phyloP scores from a whole-genome alignment of 345 rosid genomes.

The Pugionium cornutum region DNA sequence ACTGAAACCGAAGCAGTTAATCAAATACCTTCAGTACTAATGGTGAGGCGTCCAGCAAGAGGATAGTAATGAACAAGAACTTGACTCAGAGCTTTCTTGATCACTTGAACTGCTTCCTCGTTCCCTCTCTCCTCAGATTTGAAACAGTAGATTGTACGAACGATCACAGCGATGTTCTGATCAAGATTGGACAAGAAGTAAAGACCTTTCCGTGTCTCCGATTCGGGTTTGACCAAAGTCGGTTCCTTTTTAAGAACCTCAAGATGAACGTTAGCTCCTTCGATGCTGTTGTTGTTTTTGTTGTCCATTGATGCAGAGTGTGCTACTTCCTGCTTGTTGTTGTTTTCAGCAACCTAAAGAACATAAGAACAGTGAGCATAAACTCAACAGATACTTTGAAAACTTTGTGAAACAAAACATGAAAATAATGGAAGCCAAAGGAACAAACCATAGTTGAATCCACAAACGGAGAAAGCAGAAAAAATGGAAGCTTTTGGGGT shows the following conservation, averaged over 20 bases:
- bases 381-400: not conserved
- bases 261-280: conserved; percentile 46
- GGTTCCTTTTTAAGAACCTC: conserved; percentile 61
- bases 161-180: conserved; percentile 78
- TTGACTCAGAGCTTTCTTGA: conserved; percentile 66
- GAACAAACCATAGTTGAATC: conserved; percentile 35
- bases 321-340: conserved; percentile 35
- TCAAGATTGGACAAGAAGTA: conserved; percentile 91
- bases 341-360: conserved; percentile 51
- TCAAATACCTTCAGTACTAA: conserved; percentile 62
- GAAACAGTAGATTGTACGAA: conserved; percentile 83
- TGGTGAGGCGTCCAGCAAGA: conserved; percentile 76
- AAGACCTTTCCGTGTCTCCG: conserved; percentile 68
- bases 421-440: not conserved
- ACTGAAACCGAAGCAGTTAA: not conserved
- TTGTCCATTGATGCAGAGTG: conserved; percentile 48
- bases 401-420: not conserved
- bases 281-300: conserved; percentile 36
- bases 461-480: not conserved
- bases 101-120: conserved; percentile 54
- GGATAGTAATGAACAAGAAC: conserved; percentile 86
- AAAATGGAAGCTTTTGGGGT: not conserved
- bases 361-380: conserved; percentile 17
- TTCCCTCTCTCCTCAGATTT: conserved; percentile 67
- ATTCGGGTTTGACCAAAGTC: conserved; percentile 61